Base-by-base conservation (phyloP, 129 eudicot species). In the Lonicera japonica region DNA sequence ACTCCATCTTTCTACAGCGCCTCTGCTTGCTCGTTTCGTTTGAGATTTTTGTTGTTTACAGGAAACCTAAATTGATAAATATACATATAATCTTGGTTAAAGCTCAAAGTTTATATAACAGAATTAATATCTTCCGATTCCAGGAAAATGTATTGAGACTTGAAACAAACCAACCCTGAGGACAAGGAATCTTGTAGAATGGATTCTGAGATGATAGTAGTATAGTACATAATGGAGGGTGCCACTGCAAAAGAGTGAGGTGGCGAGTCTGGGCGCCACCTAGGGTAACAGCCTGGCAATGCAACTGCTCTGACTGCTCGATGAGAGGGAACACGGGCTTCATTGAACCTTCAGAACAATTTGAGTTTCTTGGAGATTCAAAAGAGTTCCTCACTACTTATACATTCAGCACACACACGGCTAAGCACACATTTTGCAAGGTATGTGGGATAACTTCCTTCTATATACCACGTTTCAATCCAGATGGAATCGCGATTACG, bases 301-400 rank as follows among this genome's bases (percentile, higher is more conserved):
- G 96, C 84, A 84, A 87, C 70, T 91, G 97, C 55, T 79, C 88
- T 3, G 64, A 73, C 66, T 87, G 97, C 81, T 78, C 70, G 43
- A 87, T 87, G 97, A 84, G 95, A 80, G 87, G 88, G 61, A 86
- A 86, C 88, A 84, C 83, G 25, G 84, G 82, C 57, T 78, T 87
- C 61, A 61, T 91, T 15, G 90, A 87, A 65, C 95, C 95, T 22
- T 80, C 80, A 1, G 68, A 75, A 43, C 70, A 83, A 16, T 91
- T 91, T 23, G 84, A 87, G 72, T 82, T 88, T 6, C 20, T 75
- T 5, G 81, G 76, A 54, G 88, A 77, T 16, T 84, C 95, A 0
- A 59, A 73, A 50, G 66, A 84, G 69, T 81, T 75, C 76, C 66
- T 86, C 25, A 87, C 94, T 0, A 84, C 96, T 18, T 87, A 87